These are phyloP conservation scores for Craterostigma plantagineum DNA, from an alignment of 257 asterid genomes.

Conservation along the genomic window DNA sequence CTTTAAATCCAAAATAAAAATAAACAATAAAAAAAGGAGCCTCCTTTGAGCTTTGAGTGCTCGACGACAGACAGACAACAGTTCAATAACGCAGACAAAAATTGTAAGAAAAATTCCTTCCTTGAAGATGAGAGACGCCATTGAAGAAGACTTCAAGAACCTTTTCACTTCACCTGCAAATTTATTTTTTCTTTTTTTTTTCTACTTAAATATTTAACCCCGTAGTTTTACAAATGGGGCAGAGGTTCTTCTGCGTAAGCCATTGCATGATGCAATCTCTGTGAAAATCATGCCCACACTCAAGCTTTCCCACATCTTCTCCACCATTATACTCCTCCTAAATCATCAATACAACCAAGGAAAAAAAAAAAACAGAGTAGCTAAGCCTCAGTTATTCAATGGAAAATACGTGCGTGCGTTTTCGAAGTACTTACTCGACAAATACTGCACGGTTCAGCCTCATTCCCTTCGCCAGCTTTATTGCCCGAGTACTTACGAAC, in stretches of 20 bases:
- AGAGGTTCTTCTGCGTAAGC: conserved; percentile 46
- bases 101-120: too few species aligned
- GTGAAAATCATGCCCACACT: conserved; percentile 47
- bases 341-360: conserved; percentile 1
- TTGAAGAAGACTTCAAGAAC: too few species aligned
- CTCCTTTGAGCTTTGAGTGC: too few species aligned
- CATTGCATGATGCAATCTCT: conserved; percentile 40
- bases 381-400: not conserved
- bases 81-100: too few species aligned
- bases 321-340: conserved; percentile 48
- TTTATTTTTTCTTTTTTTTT: not conserved
- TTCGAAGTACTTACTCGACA: conserved; percentile 28
- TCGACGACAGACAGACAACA: too few species aligned
- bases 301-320: conserved; percentile 38
- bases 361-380: not conserved
- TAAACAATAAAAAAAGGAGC: too few species aligned
- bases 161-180: too few species aligned
- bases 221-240: conserved; percentile 52
- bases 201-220: conserved; percentile 25
- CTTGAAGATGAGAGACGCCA: too few species aligned
- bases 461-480: conserved; percentile 13
- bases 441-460: conserved; percentile 50
- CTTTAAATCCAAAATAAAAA: too few species aligned
- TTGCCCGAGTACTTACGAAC: conserved; percentile 10
- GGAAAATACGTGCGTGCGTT: not conserved